These are phyloP conservation scores for Mimosa bimucronata DNA, from an alignment of 306 rosid species.

Conservation along the genomic window DNA sequence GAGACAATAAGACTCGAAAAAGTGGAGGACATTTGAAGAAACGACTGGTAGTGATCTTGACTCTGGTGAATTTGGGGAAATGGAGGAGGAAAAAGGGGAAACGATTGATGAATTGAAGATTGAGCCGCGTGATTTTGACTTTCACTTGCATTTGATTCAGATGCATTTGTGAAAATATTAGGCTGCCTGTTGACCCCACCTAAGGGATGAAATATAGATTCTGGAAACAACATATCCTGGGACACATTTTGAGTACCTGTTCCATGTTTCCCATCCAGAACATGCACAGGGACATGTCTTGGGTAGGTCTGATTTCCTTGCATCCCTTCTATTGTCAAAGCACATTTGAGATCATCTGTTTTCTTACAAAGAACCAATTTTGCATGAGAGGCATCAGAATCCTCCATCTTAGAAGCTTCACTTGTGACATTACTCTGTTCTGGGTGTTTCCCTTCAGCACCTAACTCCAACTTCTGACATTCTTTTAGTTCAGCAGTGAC, in stretches of 20 bases:
- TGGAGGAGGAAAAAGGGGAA: slow-evolving; percentile 68
- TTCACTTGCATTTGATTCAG: slow-evolving; percentile 59
- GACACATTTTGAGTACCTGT: slow-evolving; percentile 53
- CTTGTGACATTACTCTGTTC: slow-evolving; percentile 52
- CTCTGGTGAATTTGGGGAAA: slow-evolving; percentile 50
- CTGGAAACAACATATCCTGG: slow-evolving; percentile 55
- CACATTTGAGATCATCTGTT: slow-evolving; percentile 54
- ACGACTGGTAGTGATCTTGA: slow-evolving; percentile 65
- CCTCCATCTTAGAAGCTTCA: slow-evolving; percentile 52
- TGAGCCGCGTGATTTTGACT: slow-evolving; percentile 57
- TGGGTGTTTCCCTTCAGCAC: slow-evolving; percentile 47
- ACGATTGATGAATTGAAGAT: slow-evolving; percentile 72
- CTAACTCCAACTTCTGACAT: slow-evolving; percentile 55
- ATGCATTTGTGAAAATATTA: slow-evolving; percentile 51
- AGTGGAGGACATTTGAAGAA: slow-evolving; percentile 67
- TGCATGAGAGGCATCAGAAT: slow-evolving; percentile 46
- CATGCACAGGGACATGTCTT: slow-evolving; percentile 87
- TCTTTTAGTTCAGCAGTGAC: slow-evolving; percentile 50
- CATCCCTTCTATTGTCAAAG: slow-evolving; percentile 61
- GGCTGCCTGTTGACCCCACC: slow-evolving; percentile 57
- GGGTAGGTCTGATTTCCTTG: slow-evolving; percentile 80
- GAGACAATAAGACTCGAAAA: slow-evolving; percentile 78
- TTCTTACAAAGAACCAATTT: slow-evolving; percentile 57
- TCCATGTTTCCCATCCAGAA: slow-evolving; percentile 77
- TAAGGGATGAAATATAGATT: slow-evolving; percentile 59